Evolutionary conservation across 2,329 filamentous ascomycete species (phyloP), one percentile per base, ranked within the genome.

Genomic region (Didymellaceae sp.): DNA sequence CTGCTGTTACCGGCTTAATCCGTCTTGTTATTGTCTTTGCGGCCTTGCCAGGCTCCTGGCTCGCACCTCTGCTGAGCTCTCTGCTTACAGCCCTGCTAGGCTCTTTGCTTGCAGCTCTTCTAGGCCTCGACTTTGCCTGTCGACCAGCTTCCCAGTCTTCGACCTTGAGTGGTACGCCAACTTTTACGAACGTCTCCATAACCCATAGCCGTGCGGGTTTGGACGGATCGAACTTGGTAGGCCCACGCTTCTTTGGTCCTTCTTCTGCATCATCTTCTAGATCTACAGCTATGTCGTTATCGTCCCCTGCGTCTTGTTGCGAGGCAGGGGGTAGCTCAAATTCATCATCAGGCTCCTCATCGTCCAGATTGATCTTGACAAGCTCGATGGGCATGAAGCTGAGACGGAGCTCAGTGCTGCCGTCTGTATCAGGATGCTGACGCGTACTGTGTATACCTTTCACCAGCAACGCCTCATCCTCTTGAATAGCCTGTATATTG

Each of bases 321-420:
- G 48, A 41, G 6, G 45, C 25, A 13, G 57, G 55, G 9, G 49
- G 38, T 14, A 52, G 16, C 2, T 75, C 71, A 11, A 83, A 75
- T 8, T 89, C 86, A 28, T 89, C 85, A 44, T 90, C 87, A 13
- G 89, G 86, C 22, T 85, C 82, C 67, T 97, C 92, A 0, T 80
- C 78, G 9, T 85, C 82, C 18, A 97, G 75, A 63, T 96, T 86
- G 30, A 97, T 81, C 0, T 86, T 85, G 2, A 96, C 90, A 13
- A 97, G 80, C 22, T 89, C 82, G 2, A 85, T 80, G 0, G 94
- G 94, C 4, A 87, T 78, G 65, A 89, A 95, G 1, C 89, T 86
- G 17, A 97, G 74, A 6, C 93, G 86, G 8, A 97, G 71, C 68
- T 97, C 93, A 1, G 86, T 80, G 4, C 86, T 84, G 1, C 82